These are phyloP conservation scores for Coemansia sp. DNA, from an alignment of 192 early-diverging fungal genomes.

Conservation along the genomic window DNA sequence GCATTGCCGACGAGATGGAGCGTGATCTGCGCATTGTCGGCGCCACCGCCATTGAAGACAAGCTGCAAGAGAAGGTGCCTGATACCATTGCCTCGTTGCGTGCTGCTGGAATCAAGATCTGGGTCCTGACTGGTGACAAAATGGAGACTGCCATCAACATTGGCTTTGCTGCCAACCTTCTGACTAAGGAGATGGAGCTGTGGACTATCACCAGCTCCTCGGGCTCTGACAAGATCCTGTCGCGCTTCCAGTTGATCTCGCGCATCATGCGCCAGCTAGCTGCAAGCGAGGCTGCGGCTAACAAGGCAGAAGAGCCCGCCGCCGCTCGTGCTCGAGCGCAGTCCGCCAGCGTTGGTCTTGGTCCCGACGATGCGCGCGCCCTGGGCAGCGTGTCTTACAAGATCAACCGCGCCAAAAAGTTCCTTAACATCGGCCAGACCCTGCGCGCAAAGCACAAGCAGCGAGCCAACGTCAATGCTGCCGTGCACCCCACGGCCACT, in stretches of 20 bases:
- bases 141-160: slow-evolving; percentile 98
- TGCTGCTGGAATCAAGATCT: slow-evolving; percentile 89
- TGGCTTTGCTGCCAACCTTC: slow-evolving; percentile 90
- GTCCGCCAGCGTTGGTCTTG: slow-evolving; percentile 27
- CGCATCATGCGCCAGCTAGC: slow-evolving; percentile 55
- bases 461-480: slow-evolving; percentile 56
- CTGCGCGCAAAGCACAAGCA: slow-evolving; percentile 62
- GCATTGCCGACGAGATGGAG: slow-evolving; percentile 79
- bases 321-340: not conserved
- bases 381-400: slow-evolving; percentile 57
- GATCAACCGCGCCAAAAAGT: slow-evolving; percentile 49
- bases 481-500: slow-evolving; percentile 15
- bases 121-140: slow-evolving; percentile 98
- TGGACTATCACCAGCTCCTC: slow-evolving; percentile 60
- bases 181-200: slow-evolving; percentile 82
- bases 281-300: slow-evolving; percentile 14
- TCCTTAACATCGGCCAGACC: slow-evolving; percentile 71
- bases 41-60: slow-evolving; percentile 98
- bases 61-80: slow-evolving; percentile 96
- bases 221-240: slow-evolving; percentile 43
- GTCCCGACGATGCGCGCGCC: slow-evolving; percentile 32
- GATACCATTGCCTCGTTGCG: slow-evolving; percentile 84
- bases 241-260: slow-evolving; percentile 51
- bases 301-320: not conserved
- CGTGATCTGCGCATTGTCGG: slow-evolving; percentile 78